Conservation (phyloP, 2,329 filamentous ascomycete species). For the Verticillium longisporum region DNA sequence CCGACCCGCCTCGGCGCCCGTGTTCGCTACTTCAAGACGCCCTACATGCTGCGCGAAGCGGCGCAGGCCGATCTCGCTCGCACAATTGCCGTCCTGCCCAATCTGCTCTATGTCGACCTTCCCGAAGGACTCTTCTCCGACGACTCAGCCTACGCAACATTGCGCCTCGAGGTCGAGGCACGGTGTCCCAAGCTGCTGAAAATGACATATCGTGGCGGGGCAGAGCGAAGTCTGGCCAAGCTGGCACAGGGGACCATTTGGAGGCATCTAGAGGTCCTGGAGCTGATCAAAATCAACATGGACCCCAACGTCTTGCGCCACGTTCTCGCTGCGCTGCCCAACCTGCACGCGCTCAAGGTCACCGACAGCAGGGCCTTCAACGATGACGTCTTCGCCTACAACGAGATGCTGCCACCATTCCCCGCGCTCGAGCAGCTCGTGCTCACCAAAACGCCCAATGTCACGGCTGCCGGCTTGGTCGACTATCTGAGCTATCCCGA, state of each 20-base stretch:
- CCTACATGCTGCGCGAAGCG: slow-evolving; percentile 91
- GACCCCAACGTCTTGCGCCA: slow-evolving; percentile 65
- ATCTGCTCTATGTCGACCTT: slow-evolving; percentile 82
- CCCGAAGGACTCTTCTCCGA: slow-evolving; percentile 83
- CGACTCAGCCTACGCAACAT: slow-evolving; percentile 64
- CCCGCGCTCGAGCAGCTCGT: slow-evolving; percentile 69
- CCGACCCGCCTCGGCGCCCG: slow-evolving; percentile 58
- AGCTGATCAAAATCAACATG: slow-evolving; percentile 60
- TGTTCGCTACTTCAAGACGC: slow-evolving; percentile 77
- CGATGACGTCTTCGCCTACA: slow-evolving; percentile 67
- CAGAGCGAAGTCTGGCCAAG: slow-evolving; percentile 69
- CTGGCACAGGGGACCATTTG: slow-evolving; percentile 61
- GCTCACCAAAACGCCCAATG: slow-evolving; percentile 61
- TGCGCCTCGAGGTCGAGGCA: slow-evolving; percentile 79
- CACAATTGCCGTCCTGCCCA: slow-evolving; percentile 76
- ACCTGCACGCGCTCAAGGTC: slow-evolving; percentile 68
- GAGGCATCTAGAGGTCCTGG: slow-evolving; percentile 65
- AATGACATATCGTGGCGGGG: slow-evolving; percentile 76
- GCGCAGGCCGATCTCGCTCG: slow-evolving; percentile 78
- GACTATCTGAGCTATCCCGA: slow-evolving; percentile 58
- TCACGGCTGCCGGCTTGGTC: slow-evolving; percentile 66
- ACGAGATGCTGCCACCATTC: slow-evolving; percentile 61
- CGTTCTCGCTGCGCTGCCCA: slow-evolving; percentile 60
- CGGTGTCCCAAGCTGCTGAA: slow-evolving; percentile 79
- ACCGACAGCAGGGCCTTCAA: slow-evolving; percentile 63